Conservation (phyloP, 1,139 yeast genomes). For the Scheffersomyces stambukii region DNA sequence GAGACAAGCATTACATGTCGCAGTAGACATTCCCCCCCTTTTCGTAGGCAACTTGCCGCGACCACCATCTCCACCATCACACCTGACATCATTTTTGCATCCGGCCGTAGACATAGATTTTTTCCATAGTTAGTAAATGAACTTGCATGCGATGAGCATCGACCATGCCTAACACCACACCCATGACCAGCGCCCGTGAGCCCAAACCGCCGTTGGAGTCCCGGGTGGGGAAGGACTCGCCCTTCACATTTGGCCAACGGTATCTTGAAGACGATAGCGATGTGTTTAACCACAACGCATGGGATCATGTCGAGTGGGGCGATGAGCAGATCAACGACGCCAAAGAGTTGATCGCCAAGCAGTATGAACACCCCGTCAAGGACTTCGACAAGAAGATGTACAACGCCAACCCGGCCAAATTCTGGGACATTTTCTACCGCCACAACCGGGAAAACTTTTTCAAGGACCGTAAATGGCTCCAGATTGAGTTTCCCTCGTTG, state of each 20-base stretch:
- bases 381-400: constrained; percentile 78
- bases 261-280: constrained; percentile 66
- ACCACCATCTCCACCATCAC: too few species aligned
- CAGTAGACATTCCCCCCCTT: too few species aligned
- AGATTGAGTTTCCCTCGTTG: constrained; percentile 85
- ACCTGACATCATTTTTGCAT: too few species aligned
- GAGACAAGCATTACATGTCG: constrained; percentile 36
- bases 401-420: constrained; percentile 84
- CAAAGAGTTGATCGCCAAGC: constrained; percentile 67
- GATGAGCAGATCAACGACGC: constrained; percentile 81
- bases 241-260: constrained; percentile 90
- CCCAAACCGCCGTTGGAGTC: constrained; percentile 40
- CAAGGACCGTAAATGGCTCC: constrained; percentile 95
- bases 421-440: constrained; percentile 92
- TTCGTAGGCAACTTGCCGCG: too few species aligned
- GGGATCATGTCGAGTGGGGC: constrained; percentile 99
- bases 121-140: too few species aligned
- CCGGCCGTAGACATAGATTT: too few species aligned
- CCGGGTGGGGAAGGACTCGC: constrained; percentile 79
- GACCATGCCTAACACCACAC: constrained; percentile 1
- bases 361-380: constrained; percentile 75
- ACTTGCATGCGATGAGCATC: too few species aligned
- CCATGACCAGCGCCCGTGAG: constrained; percentile 11
- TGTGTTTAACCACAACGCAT: constrained; percentile 91
- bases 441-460: constrained; percentile 90